phyloP scores from a whole-genome alignment of 805 yeast genomes.

The Saturnispora ahearnii region DNA sequence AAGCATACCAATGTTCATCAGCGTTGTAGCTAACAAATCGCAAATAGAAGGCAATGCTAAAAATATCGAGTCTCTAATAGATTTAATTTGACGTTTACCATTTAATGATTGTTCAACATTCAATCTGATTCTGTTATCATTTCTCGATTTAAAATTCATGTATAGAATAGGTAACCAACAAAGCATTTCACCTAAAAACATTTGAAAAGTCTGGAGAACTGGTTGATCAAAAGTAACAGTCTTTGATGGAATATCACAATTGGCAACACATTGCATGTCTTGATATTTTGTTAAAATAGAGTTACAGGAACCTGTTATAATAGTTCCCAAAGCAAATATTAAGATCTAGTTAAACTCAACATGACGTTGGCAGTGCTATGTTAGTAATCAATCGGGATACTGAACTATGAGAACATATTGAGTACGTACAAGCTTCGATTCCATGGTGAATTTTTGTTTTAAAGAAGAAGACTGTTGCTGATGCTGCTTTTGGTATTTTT shows the following conservation, averaged over 20 bases:
- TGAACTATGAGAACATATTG: neutral
- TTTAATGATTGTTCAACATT: conserved; percentile 2
- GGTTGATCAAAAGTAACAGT: conserved; percentile 62
- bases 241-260: conserved; percentile 42
- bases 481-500: too few species aligned
- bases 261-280: conserved; percentile 60
- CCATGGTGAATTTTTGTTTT: too few species aligned
- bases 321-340: conserved; percentile 39
- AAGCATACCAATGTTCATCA: conserved; percentile 65
- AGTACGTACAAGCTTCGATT: too few species aligned
- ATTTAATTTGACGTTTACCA: conserved; percentile 11
- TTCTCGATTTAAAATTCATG: neutral
- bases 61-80: conserved; percentile 25
- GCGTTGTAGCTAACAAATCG: conserved; percentile 65
- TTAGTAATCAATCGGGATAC: neutral
- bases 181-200: conserved; percentile 65
- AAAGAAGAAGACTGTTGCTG: too few species aligned
- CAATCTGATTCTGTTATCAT: neutral
- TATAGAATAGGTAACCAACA: conserved; percentile 29
- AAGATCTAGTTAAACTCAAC: conserved; percentile 20
- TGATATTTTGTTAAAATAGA: conserved; percentile 68
- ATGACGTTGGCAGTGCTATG: neutral
- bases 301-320: conserved; percentile 63
- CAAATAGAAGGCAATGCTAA: conserved; percentile 59
- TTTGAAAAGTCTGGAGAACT: conserved; percentile 67